Evolutionary conservation across 345 rosid genomes (phyloP).

Genomic region (Pugionium cornutum): DNA sequence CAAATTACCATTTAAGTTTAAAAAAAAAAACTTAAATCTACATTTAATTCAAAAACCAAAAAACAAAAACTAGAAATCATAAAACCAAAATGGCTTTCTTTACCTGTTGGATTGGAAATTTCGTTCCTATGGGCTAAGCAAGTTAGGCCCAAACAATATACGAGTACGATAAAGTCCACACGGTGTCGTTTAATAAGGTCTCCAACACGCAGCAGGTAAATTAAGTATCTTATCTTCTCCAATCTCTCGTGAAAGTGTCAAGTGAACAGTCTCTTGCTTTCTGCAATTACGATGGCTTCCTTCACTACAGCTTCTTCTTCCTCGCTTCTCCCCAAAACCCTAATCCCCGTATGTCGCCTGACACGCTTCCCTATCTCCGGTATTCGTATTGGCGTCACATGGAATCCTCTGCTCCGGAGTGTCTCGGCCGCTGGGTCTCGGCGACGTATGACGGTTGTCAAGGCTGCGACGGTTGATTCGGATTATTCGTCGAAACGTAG

Average conservation of each 20-base stretch:
- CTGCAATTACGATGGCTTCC: slow-evolving; percentile 53
- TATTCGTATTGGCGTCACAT: slow-evolving; percentile 1
- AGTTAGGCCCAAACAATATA: slow-evolving; percentile 34
- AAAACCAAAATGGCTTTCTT: no score
- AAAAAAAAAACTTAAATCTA: no score
- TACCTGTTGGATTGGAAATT: no score
- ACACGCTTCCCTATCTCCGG: slow-evolving; percentile 10
- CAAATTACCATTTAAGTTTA: no score
- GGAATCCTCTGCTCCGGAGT: slow-evolving; percentile 27
- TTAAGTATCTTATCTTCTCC: slow-evolving; percentile 28
- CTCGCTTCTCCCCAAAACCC: slow-evolving; percentile 47
- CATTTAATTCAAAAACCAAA: no score
- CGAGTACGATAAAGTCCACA: neutral
- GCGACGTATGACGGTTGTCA: slow-evolving; percentile 41
- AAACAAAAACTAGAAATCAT: no score
- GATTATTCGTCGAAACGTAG: slow-evolving; percentile 69
- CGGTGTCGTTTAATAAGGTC: neutral
- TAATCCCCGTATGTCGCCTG: slow-evolving; percentile 33
- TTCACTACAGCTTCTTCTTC: slow-evolving; percentile 41
- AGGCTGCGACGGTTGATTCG: slow-evolving; percentile 57
- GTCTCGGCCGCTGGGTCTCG: slow-evolving; percentile 21
- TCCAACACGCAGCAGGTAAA: neutral
- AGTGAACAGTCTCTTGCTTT: slow-evolving; percentile 14
- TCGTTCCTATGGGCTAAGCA: neutral
- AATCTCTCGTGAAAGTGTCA: neutral